Percentiles rank a stretch among this genome's conserved stretches.
phyloP scores from a whole-genome alignment of 208 protist species.

The Trypanosoma grayi region DNA sequence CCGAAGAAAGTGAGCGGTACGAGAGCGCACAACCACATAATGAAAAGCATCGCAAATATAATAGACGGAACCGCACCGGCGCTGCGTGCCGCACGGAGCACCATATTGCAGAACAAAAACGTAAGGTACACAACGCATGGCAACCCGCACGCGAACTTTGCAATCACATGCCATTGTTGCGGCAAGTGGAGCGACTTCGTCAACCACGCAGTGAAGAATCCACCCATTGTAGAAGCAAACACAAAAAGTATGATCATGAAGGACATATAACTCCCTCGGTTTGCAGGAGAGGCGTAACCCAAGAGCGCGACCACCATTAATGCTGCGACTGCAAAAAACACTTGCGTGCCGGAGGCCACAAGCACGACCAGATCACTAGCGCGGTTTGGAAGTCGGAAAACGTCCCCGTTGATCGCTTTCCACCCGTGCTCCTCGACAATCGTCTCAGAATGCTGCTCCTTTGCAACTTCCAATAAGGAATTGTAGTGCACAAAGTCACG shows the following conservation, averaged over 20 bases:
- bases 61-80: conserved; percentile 20
- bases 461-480: not conserved
- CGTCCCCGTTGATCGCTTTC: conserved; percentile 90
- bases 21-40: conserved; percentile 78
- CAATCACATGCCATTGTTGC: conserved; percentile 56
- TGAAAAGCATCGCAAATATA: conserved; percentile 18
- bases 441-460: conserved; percentile 21
- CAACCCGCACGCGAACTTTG: conserved; percentile 24
- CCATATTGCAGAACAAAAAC: conserved; percentile 34
- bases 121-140: conserved; percentile 28
- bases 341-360: conserved; percentile 76
- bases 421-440: conserved; percentile 70
- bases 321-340: conserved; percentile 54
- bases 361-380: conserved; percentile 56
- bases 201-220: conserved; percentile 64
- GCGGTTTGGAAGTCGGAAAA: conserved; percentile 77
- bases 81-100: conserved; percentile 16
- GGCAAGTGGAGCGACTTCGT: conserved; percentile 41
- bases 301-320: conserved; percentile 75
- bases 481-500: conserved; percentile 86
- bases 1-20: conserved; percentile 88
- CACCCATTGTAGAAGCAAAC: conserved; percentile 38
- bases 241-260: conserved; percentile 38
- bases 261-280: conserved; percentile 67
- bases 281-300: conserved; percentile 85